Conservation (phyloP, 768 basidiomycete species). For the Cyclocybe aegerita region DNA sequence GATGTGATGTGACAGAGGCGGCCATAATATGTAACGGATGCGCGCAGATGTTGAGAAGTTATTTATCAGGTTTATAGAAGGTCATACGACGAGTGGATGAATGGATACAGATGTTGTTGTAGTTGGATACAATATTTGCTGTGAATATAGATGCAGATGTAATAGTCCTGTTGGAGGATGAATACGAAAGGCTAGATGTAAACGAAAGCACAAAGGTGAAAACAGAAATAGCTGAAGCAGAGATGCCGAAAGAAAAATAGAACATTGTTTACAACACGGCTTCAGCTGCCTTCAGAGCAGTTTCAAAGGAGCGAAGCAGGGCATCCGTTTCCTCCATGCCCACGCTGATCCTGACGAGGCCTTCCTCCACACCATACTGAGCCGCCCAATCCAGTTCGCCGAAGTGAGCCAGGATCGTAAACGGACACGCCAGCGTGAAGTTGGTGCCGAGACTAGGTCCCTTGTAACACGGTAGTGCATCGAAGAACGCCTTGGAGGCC, state of each 20-base stretch:
- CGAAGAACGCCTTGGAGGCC: constrained; percentile 81
- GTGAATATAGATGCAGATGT: constrained; percentile 14
- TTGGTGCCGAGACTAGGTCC: constrained; percentile 94
- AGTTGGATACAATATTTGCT: constrained; percentile 46
- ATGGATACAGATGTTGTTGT: constrained; percentile 21
- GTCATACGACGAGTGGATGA: background rate
- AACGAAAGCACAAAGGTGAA: background rate
- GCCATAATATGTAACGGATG: too few relatives aligned
- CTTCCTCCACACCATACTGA: constrained; percentile 79
- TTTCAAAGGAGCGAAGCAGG: constrained; percentile 58
- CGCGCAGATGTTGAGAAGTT: too few relatives aligned
- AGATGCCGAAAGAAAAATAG: background rate
- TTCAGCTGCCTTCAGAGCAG: constrained; percentile 77
- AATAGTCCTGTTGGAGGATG: constrained; percentile 22
- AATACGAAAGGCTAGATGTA: background rate
- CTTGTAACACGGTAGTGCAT: constrained; percentile 79
- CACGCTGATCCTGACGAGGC: constrained; percentile 86
- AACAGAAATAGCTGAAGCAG: background rate
- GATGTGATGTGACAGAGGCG: too few relatives aligned
- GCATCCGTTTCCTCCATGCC: constrained; percentile 75
- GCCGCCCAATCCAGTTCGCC: constrained; percentile 90
- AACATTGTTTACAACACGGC: constrained; percentile 6
- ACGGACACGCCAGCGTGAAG: constrained; percentile 94
- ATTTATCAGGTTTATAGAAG: too few relatives aligned
- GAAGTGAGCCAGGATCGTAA: constrained; percentile 90